Base-by-base conservation (phyloP, 352 stramenopile genomes). In the Phytophthora megakarya region DNA sequence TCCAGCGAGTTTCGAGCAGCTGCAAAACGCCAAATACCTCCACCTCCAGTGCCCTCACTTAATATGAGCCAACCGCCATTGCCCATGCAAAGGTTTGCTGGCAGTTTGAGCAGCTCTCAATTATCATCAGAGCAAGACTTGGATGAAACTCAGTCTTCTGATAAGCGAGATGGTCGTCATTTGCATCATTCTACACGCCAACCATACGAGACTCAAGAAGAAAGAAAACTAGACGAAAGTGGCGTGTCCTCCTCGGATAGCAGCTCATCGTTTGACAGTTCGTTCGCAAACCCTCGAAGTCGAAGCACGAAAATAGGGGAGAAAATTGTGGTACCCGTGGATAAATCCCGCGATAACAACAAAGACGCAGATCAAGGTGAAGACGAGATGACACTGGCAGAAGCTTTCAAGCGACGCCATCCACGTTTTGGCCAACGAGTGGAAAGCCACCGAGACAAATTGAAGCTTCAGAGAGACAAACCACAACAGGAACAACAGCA, bases 401-500 rank as follows among this genome's bases (percentile, higher is more conserved):
- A 90, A 28, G 80, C 81, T 28, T 90, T 90, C 53, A 72, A 72
- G 22, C 59, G 58, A 28, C 81, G 77, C 3, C 81, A 91, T 54
- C 80, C 84, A n/a, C 46, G 67, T 11, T 91, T 90, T 44, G 65
- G 70, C n/a, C 56, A 58, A 16, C 80, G 68, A 2, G 60, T 70
- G 38, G 57, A 70, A 42, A 65, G 57, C 33, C 61, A 70, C 22
- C 66, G 44, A 18, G 69, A 57, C 45, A 80, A 57, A 42, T 54
- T 64, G n/a, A 83, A 56, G 58, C 75, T 21, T 45, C 71, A 56
- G 48, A 75, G 52, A 30, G 71, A 50, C 52, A 73, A 45, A 18
- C 65, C 78, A 23, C 54, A 77, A 8, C 21, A 69, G 26, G 16
- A 76, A 21, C 38, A 52, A 10, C 54, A 65, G 61, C 18, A 30